Conservation (phyloP, 495 filamentous ascomycete genomes). For the Xylaria scruposa region DNA sequence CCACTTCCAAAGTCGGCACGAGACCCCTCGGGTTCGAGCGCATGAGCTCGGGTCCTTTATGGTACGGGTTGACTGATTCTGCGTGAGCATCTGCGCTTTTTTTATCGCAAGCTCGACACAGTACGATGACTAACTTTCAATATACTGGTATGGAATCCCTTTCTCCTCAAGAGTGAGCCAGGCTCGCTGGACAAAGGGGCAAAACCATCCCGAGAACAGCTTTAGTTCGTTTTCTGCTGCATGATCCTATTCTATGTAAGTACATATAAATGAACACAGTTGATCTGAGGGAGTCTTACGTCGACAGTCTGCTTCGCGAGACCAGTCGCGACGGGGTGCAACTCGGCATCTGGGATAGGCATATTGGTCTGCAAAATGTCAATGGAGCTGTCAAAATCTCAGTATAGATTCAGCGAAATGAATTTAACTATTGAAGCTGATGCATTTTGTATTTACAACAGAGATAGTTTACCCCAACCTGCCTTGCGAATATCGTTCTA, state of each 20-base stretch:
- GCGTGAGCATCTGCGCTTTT: background rate
- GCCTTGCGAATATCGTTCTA: background rate
- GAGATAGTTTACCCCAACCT: background rate
- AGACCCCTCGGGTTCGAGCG: constrained; percentile 66
- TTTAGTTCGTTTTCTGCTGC: constrained; percentile 60
- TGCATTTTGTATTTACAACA: background rate
- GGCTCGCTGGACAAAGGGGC: constrained; percentile 62
- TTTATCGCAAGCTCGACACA: background rate
- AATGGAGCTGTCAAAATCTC: background rate
- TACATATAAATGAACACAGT: background rate
- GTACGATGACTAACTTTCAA: constrained; percentile 50
- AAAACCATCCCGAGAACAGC: constrained; percentile 71
- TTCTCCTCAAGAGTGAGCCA: constrained; percentile 70
- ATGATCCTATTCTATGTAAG: constrained; percentile 42
- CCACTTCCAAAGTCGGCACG: constrained; percentile 63
- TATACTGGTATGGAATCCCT: constrained; percentile 67
- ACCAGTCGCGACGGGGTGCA: constrained; percentile 63
- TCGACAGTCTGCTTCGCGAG: constrained; percentile 45
- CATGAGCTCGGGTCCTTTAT: constrained; percentile 63
- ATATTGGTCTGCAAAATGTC: constrained; percentile 17
- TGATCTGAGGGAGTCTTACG: constrained; percentile 25
- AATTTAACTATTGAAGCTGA: background rate
- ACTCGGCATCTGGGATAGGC: constrained; percentile 51
- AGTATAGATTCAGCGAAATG: background rate
- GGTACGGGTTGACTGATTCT: constrained; percentile 58